Evolutionary conservation across 2,329 filamentous ascomycete species (phyloP).

Genomic region (Clarireedia paspali): DNA sequence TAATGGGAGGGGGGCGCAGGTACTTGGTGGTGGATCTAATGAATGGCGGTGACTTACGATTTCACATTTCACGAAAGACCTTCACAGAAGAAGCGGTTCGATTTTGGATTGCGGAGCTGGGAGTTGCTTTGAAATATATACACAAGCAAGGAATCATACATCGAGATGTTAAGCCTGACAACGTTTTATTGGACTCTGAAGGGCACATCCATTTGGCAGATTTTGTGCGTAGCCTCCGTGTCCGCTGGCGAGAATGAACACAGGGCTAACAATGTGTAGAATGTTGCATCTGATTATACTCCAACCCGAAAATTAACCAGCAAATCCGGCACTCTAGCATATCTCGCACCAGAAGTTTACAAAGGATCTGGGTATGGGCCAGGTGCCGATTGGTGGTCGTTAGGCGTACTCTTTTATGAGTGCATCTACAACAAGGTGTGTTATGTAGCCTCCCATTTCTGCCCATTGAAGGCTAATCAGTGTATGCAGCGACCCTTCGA

Average conservation of each 20-base stretch:
- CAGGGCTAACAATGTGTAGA: conserved; percentile 49
- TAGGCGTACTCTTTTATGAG: conserved; percentile 97
- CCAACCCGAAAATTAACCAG: conserved; percentile 79
- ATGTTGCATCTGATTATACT: conserved; percentile 89
- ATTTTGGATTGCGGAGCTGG: conserved; percentile 94
- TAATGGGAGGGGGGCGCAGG: conserved; percentile 32
- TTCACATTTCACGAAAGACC: conserved; percentile 95
- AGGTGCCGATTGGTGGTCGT: conserved; percentile 96
- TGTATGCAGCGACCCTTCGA: conserved; percentile 74
- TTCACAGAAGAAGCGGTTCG: conserved; percentile 95
- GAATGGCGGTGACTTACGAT: conserved; percentile 93
- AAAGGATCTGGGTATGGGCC: conserved; percentile 80
- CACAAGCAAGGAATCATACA: conserved; percentile 84
- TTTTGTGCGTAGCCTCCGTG: conserved; percentile 58
- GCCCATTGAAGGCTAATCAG: conserved; percentile 3
- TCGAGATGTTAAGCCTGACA: conserved; percentile 86
- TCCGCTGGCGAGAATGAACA: neutral
- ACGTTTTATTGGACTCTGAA: conserved; percentile 78
- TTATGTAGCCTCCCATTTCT: conserved; percentile 7
- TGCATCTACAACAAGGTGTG: conserved; percentile 97
- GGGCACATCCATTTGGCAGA: conserved; percentile 96
- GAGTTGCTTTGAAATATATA: conserved; percentile 82
- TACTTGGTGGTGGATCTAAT: conserved; percentile 96
- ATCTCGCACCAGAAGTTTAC: conserved; percentile 93
- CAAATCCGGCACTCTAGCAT: conserved; percentile 93